Conservation (phyloP, 495 filamentous ascomycete genomes). For the Penicillium ucsense region DNA sequence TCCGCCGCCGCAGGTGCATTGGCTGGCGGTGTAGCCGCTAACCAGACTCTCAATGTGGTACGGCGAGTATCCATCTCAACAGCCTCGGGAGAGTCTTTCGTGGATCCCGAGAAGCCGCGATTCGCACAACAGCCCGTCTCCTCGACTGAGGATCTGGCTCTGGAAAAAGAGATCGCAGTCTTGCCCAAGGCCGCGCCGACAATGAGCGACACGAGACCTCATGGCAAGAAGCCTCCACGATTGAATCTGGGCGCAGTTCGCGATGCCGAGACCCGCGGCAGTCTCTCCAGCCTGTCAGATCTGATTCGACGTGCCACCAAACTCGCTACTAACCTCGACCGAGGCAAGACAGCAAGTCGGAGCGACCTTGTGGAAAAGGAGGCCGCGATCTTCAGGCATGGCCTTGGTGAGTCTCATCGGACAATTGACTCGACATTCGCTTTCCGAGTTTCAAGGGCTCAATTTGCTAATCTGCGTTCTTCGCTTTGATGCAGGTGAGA, state of each 20-base stretch:
- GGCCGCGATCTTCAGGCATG: constrained; percentile 15
- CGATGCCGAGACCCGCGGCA: constrained; percentile 72
- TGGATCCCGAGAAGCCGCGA: constrained; percentile 29
- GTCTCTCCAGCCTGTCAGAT: constrained; percentile 83
- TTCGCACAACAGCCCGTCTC: constrained; percentile 12
- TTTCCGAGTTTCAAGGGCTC: too few species aligned
- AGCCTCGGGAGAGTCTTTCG: constrained; percentile 18
- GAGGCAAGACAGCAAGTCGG: constrained; percentile 71
- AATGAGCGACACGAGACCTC: constrained; percentile 33
- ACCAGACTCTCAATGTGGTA: constrained; percentile 14
- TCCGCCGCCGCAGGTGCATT: constrained; percentile 5
- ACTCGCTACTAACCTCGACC: constrained; percentile 80
- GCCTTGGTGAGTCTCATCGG: constrained; percentile 15
- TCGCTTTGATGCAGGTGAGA: background rate
- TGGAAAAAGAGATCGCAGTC: constrained; percentile 23
- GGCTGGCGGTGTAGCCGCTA: constrained; percentile 3
- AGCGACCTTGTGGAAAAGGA: constrained; percentile 32
- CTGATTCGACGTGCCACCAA: constrained; percentile 81
- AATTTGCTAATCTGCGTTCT: too few species aligned
- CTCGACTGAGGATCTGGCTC: constrained; percentile 1
- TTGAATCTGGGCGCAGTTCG: constrained; percentile 71
- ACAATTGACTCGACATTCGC: background rate
- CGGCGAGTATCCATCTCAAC: constrained; percentile 20
- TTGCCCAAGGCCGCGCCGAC: constrained; percentile 30
- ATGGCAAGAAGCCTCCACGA: constrained; percentile 55